These are phyloP conservation scores for Backusella morwellensis DNA, from an alignment of 192 early-diverging fungal species.

Conservation along the genomic window DNA sequence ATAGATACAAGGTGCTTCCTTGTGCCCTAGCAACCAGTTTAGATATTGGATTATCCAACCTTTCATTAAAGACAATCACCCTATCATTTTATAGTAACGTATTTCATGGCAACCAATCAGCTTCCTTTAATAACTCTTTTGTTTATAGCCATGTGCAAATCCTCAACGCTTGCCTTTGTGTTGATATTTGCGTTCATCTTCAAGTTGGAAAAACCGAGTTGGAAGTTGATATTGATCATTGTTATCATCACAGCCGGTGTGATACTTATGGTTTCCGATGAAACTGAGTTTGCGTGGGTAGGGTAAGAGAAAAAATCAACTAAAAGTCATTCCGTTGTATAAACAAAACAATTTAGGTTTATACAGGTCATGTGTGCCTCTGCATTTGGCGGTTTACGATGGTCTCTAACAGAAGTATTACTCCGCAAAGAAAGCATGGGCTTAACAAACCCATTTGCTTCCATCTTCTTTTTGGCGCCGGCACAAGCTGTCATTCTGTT, in stretches of 20 bases:
- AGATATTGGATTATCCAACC: conserved; percentile 91
- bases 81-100: conserved; percentile 85
- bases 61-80: conserved; percentile 81
- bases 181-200: conserved; percentile 92
- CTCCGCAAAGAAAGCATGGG: conserved; percentile 72
- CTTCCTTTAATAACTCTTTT: background rate
- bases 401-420: conserved; percentile 87
- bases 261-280: conserved; percentile 83
- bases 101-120: background rate
- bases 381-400: conserved; percentile 83
- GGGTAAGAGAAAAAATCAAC: conserved; percentile 44
- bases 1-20: conserved; percentile 71
- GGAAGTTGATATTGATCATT: conserved; percentile 71
- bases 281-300: conserved; percentile 73
- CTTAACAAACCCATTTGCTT: conserved; percentile 86
- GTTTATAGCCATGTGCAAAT: conserved; percentile 72
- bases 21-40: conserved; percentile 86
- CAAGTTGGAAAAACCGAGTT: conserved; percentile 75
- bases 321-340: background rate
- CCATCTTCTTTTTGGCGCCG: conserved; percentile 81
- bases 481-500: conserved; percentile 69
- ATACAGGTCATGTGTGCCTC: conserved; percentile 77
- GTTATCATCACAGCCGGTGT: conserved; percentile 79
- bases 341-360: conserved; percentile 43
- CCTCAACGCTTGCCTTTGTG: conserved; percentile 71